Evolutionary conservation across 2,329 filamentous ascomycete genomes (phyloP).

Genomic region (Fusarium drepaniforme): DNA sequence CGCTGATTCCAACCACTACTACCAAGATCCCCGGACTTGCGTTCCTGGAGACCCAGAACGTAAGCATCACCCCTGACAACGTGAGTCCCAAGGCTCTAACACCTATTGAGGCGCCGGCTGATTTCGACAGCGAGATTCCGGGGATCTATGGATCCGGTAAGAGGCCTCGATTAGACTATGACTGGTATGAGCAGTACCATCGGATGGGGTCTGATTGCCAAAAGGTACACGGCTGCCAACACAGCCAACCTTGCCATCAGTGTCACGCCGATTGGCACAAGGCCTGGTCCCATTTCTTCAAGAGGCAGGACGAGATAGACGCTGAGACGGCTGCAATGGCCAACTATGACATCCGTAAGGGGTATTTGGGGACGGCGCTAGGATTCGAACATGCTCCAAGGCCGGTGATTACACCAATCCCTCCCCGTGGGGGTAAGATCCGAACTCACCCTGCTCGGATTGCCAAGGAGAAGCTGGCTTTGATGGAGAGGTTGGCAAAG

Average conservation of each 20-base stretch:
- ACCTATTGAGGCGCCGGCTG: not conserved
- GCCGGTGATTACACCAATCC: slow-evolving; percentile 14
- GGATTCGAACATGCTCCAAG: slow-evolving; percentile 5
- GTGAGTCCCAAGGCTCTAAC: slow-evolving; percentile 7
- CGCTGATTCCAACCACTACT: not conserved
- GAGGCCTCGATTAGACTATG: slow-evolving; percentile 24
- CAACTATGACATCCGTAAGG: slow-evolving; percentile 14
- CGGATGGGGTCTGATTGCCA: slow-evolving; percentile 27
- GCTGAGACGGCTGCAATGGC: not conserved
- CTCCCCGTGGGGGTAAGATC: slow-evolving; percentile 28
- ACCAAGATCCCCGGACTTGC: not conserved
- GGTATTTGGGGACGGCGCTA: slow-evolving; percentile 13
- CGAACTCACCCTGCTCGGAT: slow-evolving; percentile 34
- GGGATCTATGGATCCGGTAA: slow-evolving; percentile 25
- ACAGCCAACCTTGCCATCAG: slow-evolving; percentile 22
- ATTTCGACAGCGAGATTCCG: slow-evolving; percentile 33
- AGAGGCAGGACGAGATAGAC: slow-evolving; percentile 20
- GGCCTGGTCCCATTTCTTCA: slow-evolving; percentile 30
- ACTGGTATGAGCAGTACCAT: slow-evolving; percentile 42
- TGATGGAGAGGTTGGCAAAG: not conserved
- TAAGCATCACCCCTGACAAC: not conserved
- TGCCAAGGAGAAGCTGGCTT: slow-evolving; percentile 22
- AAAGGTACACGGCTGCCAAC: slow-evolving; percentile 33
- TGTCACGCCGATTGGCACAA: slow-evolving; percentile 39
- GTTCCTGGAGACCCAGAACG: not conserved